These are phyloP conservation scores for Falciphora oryzae DNA, from an alignment of 2,329 filamentous ascomycete genomes.

Conservation along the genomic window DNA sequence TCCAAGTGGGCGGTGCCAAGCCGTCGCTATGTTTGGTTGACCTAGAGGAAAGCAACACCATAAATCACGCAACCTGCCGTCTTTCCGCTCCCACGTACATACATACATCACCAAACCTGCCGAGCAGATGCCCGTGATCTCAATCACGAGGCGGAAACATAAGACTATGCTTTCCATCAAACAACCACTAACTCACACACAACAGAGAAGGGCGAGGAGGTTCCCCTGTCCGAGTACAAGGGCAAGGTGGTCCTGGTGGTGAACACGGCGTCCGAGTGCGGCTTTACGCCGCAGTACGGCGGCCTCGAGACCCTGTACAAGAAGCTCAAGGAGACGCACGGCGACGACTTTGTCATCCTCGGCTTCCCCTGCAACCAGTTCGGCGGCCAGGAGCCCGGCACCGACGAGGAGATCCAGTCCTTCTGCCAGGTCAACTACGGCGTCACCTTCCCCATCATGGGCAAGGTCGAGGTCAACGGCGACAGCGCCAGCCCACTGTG, in stretches of 20 bases:
- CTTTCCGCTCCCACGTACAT: background rate
- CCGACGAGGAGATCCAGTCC: conserved; percentile 70
- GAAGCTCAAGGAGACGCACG: conserved; percentile 60
- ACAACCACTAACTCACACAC: conserved; percentile 8
- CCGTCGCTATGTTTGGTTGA: background rate
- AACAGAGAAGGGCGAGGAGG: conserved; percentile 66
- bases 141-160: too few relatives aligned
- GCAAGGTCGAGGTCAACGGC: conserved; percentile 93
- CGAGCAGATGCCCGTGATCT: too few relatives aligned
- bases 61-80: too few relatives aligned
- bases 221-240: conserved; percentile 65
- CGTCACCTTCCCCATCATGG: conserved; percentile 83
- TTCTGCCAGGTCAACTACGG: conserved; percentile 95
- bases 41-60: too few relatives aligned
- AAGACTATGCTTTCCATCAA: too few relatives aligned
- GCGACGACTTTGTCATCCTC: conserved; percentile 75
- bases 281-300: conserved; percentile 93
- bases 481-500: conserved; percentile 72
- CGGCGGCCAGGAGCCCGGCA: conserved; percentile 79
- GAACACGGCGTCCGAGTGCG: conserved; percentile 98
- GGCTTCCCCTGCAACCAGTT: conserved; percentile 99
- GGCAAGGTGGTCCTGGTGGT: conserved; percentile 94
- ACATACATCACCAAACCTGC: too few relatives aligned
- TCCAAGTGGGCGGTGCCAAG: background rate
- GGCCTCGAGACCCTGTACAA: conserved; percentile 91